phyloP scores from a whole-genome alignment of 768 basidiomycete species.

The Baorangia bicolor region DNA sequence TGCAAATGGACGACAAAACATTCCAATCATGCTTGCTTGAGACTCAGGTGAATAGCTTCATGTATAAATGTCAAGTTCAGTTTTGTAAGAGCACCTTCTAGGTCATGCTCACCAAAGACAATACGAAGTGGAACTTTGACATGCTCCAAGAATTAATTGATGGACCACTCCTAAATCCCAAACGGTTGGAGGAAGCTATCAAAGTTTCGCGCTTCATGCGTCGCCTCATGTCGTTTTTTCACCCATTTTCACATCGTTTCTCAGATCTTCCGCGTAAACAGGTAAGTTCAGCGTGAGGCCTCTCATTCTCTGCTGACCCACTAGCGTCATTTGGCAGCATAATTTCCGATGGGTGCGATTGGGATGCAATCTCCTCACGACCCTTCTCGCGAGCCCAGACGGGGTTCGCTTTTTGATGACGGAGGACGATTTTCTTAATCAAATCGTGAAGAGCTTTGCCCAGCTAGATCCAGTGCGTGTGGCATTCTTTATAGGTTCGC shows the following conservation, averaged over 20 bases:
- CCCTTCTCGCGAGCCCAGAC: slow-evolving; percentile 78
- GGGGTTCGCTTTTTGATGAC: slow-evolving; percentile 75
- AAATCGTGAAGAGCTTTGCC: slow-evolving; percentile 83
- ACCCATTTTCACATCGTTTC: slow-evolving; percentile 87
- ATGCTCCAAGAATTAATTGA: slow-evolving; percentile 85
- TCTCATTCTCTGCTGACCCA: slow-evolving; percentile 1
- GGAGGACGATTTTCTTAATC: slow-evolving; percentile 83
- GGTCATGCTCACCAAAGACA: slow-evolving; percentile 87
- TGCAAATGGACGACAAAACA: slow-evolving; percentile 94
- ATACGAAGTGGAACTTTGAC: slow-evolving; percentile 91
- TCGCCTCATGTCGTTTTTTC: slow-evolving; percentile 90
- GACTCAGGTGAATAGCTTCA: slow-evolving; percentile 60
- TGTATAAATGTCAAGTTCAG: neutral
- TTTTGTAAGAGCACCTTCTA: slow-evolving; percentile 28
- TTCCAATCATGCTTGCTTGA: slow-evolving; percentile 86
- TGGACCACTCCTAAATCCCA: slow-evolving; percentile 88
- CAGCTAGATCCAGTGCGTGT: slow-evolving; percentile 85
- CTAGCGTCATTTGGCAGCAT: slow-evolving; percentile 40
- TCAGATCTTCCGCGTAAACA: slow-evolving; percentile 74
- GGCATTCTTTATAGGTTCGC: neutral
- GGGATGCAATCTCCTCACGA: slow-evolving; percentile 79
- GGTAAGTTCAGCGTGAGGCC: slow-evolving; percentile 35
- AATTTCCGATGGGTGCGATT: slow-evolving; percentile 85
- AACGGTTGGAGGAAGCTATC: slow-evolving; percentile 92
- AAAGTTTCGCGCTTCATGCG: slow-evolving; percentile 85